phyloP scores from a whole-genome alignment of 805 yeast species.

The Suhomyces canberraensis region DNA sequence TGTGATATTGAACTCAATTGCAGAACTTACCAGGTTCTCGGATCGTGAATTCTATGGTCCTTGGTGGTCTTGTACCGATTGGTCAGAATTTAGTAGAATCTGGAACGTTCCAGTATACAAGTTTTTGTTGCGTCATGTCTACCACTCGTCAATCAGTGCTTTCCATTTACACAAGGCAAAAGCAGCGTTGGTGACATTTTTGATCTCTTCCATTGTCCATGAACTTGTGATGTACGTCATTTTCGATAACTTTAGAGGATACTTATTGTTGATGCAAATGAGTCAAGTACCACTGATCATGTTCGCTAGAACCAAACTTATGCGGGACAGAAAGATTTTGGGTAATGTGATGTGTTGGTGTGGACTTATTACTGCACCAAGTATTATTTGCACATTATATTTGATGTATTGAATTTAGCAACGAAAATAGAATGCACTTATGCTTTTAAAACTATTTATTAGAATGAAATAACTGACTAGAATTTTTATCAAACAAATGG shows the following conservation, averaged over 20 bases:
- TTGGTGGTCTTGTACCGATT: constrained; percentile 96
- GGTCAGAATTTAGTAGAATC: constrained; percentile 89
- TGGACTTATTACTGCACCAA: constrained; percentile 87
- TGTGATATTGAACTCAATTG: constrained; percentile 82
- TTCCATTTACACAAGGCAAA: constrained; percentile 57
- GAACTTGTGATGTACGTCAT: constrained; percentile 91
- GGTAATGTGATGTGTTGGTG: constrained; percentile 89
- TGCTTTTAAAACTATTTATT: too few relatives aligned
- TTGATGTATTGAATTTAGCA: constrained; percentile 42
- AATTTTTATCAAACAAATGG: background rate
- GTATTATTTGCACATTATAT: constrained; percentile 80
- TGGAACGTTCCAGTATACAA: constrained; percentile 96
- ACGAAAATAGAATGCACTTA: too few relatives aligned
- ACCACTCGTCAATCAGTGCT: constrained; percentile 83
- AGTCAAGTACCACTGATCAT: constrained; percentile 77
- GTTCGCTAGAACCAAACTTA: constrained; percentile 54
- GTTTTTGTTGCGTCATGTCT: constrained; percentile 87
- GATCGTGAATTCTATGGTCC: constrained; percentile 92
- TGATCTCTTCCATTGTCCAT: constrained; percentile 79
- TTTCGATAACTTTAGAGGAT: constrained; percentile 76
- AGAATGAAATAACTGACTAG: too few relatives aligned
- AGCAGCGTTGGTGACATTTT: constrained; percentile 77
- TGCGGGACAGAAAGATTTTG: constrained; percentile 53
- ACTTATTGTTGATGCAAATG: constrained; percentile 79
- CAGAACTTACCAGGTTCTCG: constrained; percentile 81